Base-by-base conservation (phyloP, 2,329 filamentous ascomycete species). In the Xylaria sp. region DNA sequence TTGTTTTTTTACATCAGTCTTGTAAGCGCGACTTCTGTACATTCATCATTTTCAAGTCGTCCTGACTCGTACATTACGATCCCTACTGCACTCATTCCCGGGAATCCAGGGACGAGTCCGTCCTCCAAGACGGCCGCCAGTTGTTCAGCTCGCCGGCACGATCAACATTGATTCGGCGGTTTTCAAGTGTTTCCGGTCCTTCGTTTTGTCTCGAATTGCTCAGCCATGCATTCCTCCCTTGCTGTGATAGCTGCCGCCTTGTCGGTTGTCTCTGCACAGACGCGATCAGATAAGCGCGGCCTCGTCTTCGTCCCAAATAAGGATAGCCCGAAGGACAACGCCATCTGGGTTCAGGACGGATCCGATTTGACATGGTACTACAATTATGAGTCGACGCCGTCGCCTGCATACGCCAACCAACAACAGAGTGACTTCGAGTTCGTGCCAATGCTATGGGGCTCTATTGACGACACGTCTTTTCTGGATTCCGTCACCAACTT, bases 331-430 rank as follows among this genome's bases (percentile, higher is more conserved):
- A 68, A 82, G 18, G 92, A 95, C 80, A 88, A 93, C 81, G 78
- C 84, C 56, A 84, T 91, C 74, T 94, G 92, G 91, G 81, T 84
- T 12, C 78, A 83, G 52, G 62, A 82, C 6, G 84, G 83, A 46
- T 88, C 86, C 20, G 87, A 89, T 51, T 81, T 95, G 65, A 91
- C 89, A 2, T 96, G 93, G 93, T 96, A 96, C 84, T 96, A 95
- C 86, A 95, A 94, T 83, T 96, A 94, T 80, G 80, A 82, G 32
- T 76, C 84, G 23, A 77, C 79, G 3, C 91, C 92, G 1, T 88
- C 89, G 0, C 70, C 84, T 0, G 82, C 82, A 51, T 90, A 86
- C 76, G 72, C 79, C 50, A 79, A 83, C 59, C 75, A 84, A 37
- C 74, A 84, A 0, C 87, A 90, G 74, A 81, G 83, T 15, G 79